Percentiles rank a stretch among this genome's conserved stretches.
Conservation (phyloP, 2,329 filamentous ascomycete genomes). For the Microdochium trichocladiopsis region DNA sequence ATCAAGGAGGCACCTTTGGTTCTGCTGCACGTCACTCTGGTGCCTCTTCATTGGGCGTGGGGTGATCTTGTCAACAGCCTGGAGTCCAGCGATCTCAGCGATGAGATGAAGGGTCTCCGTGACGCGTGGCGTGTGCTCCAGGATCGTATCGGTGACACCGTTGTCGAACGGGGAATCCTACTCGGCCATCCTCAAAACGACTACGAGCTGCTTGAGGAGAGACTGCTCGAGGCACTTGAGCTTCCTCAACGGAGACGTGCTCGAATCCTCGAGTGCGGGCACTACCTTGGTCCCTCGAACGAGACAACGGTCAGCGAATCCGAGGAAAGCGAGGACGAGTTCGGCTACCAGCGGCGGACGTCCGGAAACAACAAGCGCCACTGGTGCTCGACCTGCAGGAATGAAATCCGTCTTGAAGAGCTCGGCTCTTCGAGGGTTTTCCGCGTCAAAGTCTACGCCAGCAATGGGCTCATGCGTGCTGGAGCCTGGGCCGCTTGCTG, state of each 20-base stretch:
- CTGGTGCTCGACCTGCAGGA: slow-evolving; percentile 50
- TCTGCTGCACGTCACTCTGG: slow-evolving; percentile 68
- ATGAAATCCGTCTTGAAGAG: slow-evolving; percentile 46
- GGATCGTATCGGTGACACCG: slow-evolving; percentile 64
- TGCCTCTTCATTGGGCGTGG: slow-evolving; percentile 64
- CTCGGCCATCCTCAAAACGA: slow-evolving; percentile 74
- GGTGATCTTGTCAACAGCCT: slow-evolving; percentile 42
- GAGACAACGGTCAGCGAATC: slow-evolving; percentile 24
- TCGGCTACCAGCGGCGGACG: slow-evolving; percentile 1
- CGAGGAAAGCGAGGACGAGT: slow-evolving; percentile 30
- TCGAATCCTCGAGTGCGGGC: slow-evolving; percentile 66
- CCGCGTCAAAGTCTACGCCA: slow-evolving; percentile 83
- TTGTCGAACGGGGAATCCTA: slow-evolving; percentile 66
- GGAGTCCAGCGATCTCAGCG: slow-evolving; percentile 20
- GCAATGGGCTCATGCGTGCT: slow-evolving; percentile 87
- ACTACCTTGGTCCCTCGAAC: slow-evolving; percentile 61
- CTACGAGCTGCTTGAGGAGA: slow-evolving; percentile 73
- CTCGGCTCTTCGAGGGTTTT: slow-evolving; percentile 53
- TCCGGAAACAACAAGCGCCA: slow-evolving; percentile 28
- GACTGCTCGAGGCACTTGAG: slow-evolving; percentile 68
- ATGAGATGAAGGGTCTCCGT: slow-evolving; percentile 42
- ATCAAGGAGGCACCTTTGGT: slow-evolving; percentile 61
- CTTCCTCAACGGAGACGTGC: slow-evolving; percentile 58
- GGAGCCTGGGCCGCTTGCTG: slow-evolving; percentile 91
- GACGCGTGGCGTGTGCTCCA: slow-evolving; percentile 62